Evolutionary conservation across 805 yeast species (phyloP), one percentile per base, ranked within the genome.

Genomic region (Blastobotrys americana): DNA sequence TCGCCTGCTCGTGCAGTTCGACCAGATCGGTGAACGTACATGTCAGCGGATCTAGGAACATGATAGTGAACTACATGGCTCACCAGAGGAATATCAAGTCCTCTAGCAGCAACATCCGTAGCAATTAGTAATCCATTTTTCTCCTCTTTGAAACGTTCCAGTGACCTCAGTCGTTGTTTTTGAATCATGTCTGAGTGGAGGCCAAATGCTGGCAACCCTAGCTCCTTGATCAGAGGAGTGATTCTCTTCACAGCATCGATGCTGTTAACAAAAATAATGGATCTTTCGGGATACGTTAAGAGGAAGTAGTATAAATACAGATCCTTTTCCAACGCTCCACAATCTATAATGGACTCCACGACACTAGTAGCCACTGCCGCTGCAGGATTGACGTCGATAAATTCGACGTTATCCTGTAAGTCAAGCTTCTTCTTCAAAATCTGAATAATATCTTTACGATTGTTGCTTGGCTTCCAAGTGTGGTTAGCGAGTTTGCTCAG

Each of bases 71-170:
- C 84, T 40, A 93, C 97, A 63, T 93, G 97, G 55, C 88, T 82
- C 42, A 93, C 89, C 39, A 75, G 76, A 2, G 95, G 83, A 44
- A 93, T 87, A 71, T 93, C 98, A 48, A 93, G 73, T 48, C 98
- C 98, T 71, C 98, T 78, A 3, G 98, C 98, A 2, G 98, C 98
- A 38, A 93, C 97, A 65, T 93, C 98, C 3, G 97, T 87, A 1
- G 97, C 96, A 43, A 93, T 76, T 44, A 93, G 69, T 2, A 89
- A 72, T 18, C 75, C 73, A 39, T 70, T 65, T 4, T 67, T 64
- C 1, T 47, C 61, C 19, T 50, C 58, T 52, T 73, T 77, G 70
- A 88, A 90, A 49, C 82, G 74, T 65, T 93, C 98, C 55, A 93
- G 68, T 2, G 90, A 77, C 54, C 89, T 74, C 55, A 93, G 68